A percentile compares a stretch with the other conserved stretches of the same genome.
Conservation (phyloP, 2,329 filamentous ascomycete genomes). For the Alternaria brassicae region DNA sequence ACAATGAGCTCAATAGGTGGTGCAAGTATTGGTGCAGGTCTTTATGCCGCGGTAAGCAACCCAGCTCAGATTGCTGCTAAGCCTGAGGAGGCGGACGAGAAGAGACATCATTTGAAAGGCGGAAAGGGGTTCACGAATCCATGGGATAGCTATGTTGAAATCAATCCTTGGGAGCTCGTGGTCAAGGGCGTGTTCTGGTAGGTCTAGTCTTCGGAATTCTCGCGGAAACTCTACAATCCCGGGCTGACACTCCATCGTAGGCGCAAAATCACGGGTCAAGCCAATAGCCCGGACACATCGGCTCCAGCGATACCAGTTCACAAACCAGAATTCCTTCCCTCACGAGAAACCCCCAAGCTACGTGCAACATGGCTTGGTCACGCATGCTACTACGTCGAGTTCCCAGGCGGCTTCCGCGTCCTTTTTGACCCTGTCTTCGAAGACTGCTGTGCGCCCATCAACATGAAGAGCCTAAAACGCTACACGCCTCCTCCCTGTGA, state of each 20-base stretch:
- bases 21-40: slow-evolving; percentile 33
- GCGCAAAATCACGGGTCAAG: slow-evolving; percentile 59
- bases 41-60: slow-evolving; percentile 53
- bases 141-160: slow-evolving; percentile 61
- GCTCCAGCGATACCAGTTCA: slow-evolving; percentile 71
- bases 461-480: slow-evolving; percentile 73
- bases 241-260: slow-evolving; percentile 29
- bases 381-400: slow-evolving; percentile 92
- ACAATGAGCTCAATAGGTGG: slow-evolving; percentile 44
- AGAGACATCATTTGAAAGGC: slow-evolving; percentile 60
- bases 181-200: slow-evolving; percentile 50
- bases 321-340: slow-evolving; percentile 70
- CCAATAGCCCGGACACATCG: slow-evolving; percentile 66
- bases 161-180: slow-evolving; percentile 44
- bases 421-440: slow-evolving; percentile 95
- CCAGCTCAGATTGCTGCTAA: slow-evolving; percentile 49
- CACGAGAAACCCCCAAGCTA: slow-evolving; percentile 66
- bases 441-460: slow-evolving; percentile 80
- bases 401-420: slow-evolving; percentile 82
- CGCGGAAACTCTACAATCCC: background rate
- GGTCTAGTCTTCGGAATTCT: slow-evolving; percentile 8
- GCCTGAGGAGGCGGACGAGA: slow-evolving; percentile 56
- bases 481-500: slow-evolving; percentile 80
- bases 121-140: slow-evolving; percentile 65
- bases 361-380: slow-evolving; percentile 95